Conservation (phyloP, 164 flowering plant species). For the Vitis amurensis region DNA sequence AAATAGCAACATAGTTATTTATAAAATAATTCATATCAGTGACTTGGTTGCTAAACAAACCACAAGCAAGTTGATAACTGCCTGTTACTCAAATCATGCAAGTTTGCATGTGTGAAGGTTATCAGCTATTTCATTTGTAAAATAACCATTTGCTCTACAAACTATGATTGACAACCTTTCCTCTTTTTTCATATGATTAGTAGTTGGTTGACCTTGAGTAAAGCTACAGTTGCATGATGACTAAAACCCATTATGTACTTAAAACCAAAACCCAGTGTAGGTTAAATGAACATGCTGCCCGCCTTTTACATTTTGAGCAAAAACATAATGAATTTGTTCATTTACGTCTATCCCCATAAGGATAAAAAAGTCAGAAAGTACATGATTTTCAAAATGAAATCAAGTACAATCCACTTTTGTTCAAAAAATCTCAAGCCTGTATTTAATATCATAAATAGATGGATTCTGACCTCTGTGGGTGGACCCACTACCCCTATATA, state of each 20-base stretch:
- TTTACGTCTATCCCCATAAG: too few relatives aligned
- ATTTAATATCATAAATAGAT: background rate
- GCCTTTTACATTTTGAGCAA: too few relatives aligned
- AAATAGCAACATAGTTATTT: background rate
- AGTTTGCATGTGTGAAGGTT: background rate
- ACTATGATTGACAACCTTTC: background rate
- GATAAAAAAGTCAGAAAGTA: background rate
- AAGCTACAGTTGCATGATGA: background rate
- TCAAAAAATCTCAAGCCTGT: background rate
- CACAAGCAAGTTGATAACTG: background rate
- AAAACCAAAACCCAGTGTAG: background rate
- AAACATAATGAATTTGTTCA: too few relatives aligned
- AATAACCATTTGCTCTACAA: background rate
- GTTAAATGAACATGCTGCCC: background rate
- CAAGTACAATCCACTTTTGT: background rate
- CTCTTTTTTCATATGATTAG: background rate
- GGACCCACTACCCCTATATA: constrained; percentile 47
- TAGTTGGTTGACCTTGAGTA: background rate
- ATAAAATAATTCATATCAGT: too few relatives aligned
- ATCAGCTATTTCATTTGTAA: too few relatives aligned
- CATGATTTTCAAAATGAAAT: background rate
- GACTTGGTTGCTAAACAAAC: background rate
- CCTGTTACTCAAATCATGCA: background rate
- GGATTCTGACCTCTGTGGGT: constrained; percentile 50
- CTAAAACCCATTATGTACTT: too few relatives aligned